Percentiles rank a stretch among this genome's conserved stretches.
phyloP scores from a whole-genome alignment of 805 yeast species.

The Ogataea henricii region DNA sequence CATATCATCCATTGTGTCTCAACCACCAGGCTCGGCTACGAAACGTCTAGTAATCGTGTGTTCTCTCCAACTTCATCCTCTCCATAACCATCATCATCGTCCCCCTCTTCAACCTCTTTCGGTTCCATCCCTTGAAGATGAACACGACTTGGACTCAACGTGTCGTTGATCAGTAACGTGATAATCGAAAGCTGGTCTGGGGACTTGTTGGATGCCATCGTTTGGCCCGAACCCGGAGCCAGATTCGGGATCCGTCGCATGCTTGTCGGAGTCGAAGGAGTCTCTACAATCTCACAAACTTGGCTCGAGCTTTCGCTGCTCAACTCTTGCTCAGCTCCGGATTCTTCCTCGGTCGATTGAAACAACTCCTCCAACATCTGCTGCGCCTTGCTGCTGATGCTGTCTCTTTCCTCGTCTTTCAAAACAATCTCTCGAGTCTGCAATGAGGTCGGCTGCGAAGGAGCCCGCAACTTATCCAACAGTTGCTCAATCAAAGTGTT shows the following conservation, averaged over 20 bases:
- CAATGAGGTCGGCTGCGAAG: slow-evolving; percentile 6
- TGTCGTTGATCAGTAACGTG: slow-evolving; percentile 26
- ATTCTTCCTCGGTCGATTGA: neutral
- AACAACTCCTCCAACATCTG: slow-evolving; percentile 24
- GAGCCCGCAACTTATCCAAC: slow-evolving; percentile 25
- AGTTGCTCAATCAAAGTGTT: slow-evolving; percentile 26
- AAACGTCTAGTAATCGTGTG: too few relatives aligned
- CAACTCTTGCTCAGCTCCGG: neutral
- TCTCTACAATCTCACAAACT: neutral
- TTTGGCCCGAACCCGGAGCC: slow-evolving; percentile 2
- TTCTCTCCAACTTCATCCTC: neutral
- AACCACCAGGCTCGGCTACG: too few relatives aligned
- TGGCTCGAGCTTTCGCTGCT: neutral
- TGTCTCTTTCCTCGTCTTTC: slow-evolving; percentile 19
- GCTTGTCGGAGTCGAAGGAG: slow-evolving; percentile 7
- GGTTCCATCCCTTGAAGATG: slow-evolving; percentile 11
- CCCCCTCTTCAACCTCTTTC: slow-evolving; percentile 2
- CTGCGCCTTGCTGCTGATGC: slow-evolving; percentile 23
- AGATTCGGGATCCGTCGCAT: slow-evolving; percentile 4
- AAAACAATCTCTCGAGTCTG: slow-evolving; percentile 1
- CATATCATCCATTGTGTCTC: too few relatives aligned
- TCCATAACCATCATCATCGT: slow-evolving; percentile 11
- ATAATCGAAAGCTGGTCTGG: slow-evolving; percentile 24
- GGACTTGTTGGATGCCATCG: slow-evolving; percentile 1
- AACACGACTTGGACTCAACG: slow-evolving; percentile 19